Base-by-base conservation (phyloP, 257 asterid species). In the Paraleonurus japonicus region DNA sequence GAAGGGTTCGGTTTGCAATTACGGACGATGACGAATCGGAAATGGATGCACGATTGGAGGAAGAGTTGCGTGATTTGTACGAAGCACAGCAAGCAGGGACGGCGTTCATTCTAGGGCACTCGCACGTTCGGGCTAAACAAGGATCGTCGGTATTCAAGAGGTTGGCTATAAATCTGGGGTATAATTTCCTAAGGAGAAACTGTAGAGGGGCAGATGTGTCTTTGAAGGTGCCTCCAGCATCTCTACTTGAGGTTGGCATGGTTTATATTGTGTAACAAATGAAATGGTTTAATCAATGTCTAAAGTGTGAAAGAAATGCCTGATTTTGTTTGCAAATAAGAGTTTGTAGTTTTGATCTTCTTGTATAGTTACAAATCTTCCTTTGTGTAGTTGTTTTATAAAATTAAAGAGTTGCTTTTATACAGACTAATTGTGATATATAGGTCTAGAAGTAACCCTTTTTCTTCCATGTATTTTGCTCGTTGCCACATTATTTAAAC, bases 171-270 rank as follows among this genome's bases (percentile, higher is more conserved):
- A 84, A 93, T 79, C 79, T 81, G 24, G 98, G 97, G 24, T 93
- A 90, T 65, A 93, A 86, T 83, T 85, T 93, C 78, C 82, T 93
- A 0, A 72, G 94, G 39, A 86, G 94, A 72, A 93, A 93, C 41
- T 93, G 98, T 43, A 78, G 98, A 69, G 97, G 97, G 16, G 86
- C 97, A 3, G 98, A 90, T 76, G 97, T 90, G 68, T 87, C 97
- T 17, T 83, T 93, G 1, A 93, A 86, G 85, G 95, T 93, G 63
- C 98, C 98, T 39, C 97, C 98, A 17, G 98, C 97, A 2, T 93
- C 98, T 7, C 95, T 93, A 5, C 87, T 93, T 67, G 96, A 93
- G 81, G 98, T 93, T 69, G 97, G 98, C 24, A 93, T 93, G 98
- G 90, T 90, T 72, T 93, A 93, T 66, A 72, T 93, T 67, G 97